Base-by-base conservation (phyloP, 2,329 filamentous ascomycete species). In the Aspergillus sp. region DNA sequence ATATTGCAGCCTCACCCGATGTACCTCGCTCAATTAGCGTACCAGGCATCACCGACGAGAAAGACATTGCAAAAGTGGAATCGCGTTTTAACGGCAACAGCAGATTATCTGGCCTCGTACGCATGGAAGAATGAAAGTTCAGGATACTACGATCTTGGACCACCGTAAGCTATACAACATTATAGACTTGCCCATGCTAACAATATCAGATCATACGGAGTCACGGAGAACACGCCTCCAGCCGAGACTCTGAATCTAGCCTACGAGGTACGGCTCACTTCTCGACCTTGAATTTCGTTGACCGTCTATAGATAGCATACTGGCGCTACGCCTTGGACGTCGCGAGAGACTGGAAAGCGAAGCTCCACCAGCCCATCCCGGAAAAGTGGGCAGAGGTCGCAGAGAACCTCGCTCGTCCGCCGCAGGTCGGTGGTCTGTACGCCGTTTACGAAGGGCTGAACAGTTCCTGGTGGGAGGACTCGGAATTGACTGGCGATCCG, bases 191-290 rank as follows among this genome's bases (percentile, higher is more conserved):
- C 26, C 26, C 2, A 9, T 0, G 12, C 42, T 54, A 36, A 55
- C 9, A 36, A 4, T 6, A 3, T 1, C 20, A 62, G 60, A 12
- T 30, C 60, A 18, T 60, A 62, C 20, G 60, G 60, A 1, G 60
- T 62, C 7, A 62, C 58, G 1, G 60, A 62, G 32, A 62, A 62
- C 38, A 62, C 60, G 8, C 58, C 55, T 9, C 58, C 60, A 3
- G 15, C 26, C 4, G 39, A 55, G 13, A 56, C 48, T 7, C 42
- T 56, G 2, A 60, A 62, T 39, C 55, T 62, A 12, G 58, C 60
- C n/a, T 62, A 60, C 24, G 60, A 62, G 32, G 60, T 62, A 32
- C 26, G 5, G 3, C 12, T n/a, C 20, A 15, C 6, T 12, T 44
- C 17, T 15, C 22, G 5, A 24, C 0, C 6, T 13, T n/a, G 3